Conservation (phyloP, 2,329 filamentous ascomycete genomes). For the Clarireedia hainanense region DNA sequence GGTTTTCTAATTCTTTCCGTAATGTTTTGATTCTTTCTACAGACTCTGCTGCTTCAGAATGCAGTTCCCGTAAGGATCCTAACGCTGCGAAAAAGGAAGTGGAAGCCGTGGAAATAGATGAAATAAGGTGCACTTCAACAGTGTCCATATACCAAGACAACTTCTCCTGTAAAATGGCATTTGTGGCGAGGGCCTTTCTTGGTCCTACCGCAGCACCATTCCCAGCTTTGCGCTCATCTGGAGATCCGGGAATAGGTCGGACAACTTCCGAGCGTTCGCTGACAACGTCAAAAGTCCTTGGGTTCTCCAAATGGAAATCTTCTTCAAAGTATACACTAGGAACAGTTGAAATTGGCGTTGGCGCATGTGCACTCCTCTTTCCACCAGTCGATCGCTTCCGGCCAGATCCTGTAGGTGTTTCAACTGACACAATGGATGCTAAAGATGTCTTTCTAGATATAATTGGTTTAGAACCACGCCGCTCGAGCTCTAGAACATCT, state of each 20-base stretch:
- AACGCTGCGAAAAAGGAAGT: constrained; percentile 94
- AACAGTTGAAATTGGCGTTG: constrained; percentile 86
- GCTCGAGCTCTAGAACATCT: constrained; percentile 32
- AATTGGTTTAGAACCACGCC: constrained; percentile 18
- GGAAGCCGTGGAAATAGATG: constrained; percentile 90
- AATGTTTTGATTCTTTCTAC: constrained; percentile 78
- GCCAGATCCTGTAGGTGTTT: constrained; percentile 25
- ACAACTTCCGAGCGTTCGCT: constrained; percentile 96
- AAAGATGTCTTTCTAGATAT: constrained; percentile 34
- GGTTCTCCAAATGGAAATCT: constrained; percentile 91
- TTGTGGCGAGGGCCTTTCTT: constrained; percentile 85
- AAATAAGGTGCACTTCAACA: constrained; percentile 92
- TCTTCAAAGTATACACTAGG: constrained; percentile 92
- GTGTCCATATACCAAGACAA: constrained; percentile 99
- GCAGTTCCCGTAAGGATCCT: constrained; percentile 81
- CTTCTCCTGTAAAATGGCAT: constrained; percentile 96
- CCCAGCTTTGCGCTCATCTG: constrained; percentile 44
- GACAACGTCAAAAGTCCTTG: constrained; percentile 90
- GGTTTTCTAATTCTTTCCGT: constrained; percentile 66
- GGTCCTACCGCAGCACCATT: constrained; percentile 54
- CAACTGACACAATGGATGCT: constrained; percentile 32
- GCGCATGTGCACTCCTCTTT: constrained; percentile 58
- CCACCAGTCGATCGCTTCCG: constrained; percentile 43
- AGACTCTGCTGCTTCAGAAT: constrained; percentile 86
- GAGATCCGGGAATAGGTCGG: constrained; percentile 42